Evolutionary conservation across 2,329 filamentous ascomycete genomes (phyloP).

Genomic region (Neofusicoccum kwambonambiense): DNA sequence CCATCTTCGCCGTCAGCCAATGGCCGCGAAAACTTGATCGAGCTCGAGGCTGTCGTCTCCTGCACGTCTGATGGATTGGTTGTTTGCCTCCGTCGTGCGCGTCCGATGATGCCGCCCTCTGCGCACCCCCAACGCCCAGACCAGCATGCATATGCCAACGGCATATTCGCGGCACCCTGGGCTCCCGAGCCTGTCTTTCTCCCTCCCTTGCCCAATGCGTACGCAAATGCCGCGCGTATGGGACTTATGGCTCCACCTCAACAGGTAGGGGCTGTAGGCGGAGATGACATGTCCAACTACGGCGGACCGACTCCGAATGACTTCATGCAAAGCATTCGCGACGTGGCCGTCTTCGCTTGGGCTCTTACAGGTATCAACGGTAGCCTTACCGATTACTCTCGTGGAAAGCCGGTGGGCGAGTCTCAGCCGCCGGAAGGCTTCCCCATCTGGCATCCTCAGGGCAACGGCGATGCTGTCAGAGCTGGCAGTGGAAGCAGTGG

Average conservation of each 20-base stretch:
- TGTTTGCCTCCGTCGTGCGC: constrained; percentile 73
- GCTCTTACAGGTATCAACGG: constrained; percentile 77
- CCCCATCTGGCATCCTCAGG: constrained; percentile 53
- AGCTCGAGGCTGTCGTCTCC: constrained; percentile 86
- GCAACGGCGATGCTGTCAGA: not conserved
- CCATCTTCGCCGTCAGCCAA: constrained; percentile 22
- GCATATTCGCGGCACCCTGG: constrained; percentile 80
- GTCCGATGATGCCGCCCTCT: constrained; percentile 64
- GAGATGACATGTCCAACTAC: not conserved
- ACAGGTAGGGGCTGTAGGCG: constrained; percentile 30
- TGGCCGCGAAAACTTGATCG: constrained; percentile 50
- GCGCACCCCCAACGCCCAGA: constrained; percentile 45
- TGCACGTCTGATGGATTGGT: constrained; percentile 87
- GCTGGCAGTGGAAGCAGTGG: constrained; percentile 12
- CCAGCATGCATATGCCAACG: constrained; percentile 50
- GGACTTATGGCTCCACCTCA: constrained; percentile 14
- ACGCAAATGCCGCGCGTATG: constrained; percentile 16
- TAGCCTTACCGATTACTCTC: constrained; percentile 63
- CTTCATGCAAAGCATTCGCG: constrained; percentile 77
- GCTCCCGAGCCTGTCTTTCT: constrained; percentile 62
- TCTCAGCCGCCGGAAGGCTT: constrained; percentile 61
- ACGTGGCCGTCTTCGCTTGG: constrained; percentile 88
- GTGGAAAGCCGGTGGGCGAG: constrained; percentile 62
- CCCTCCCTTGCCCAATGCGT: constrained; percentile 33
- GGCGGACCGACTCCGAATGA: constrained; percentile 58